Evolutionary conservation across 2,329 filamentous ascomycete species (phyloP).

Genomic region (Sclerotinia trifoliorum): DNA sequence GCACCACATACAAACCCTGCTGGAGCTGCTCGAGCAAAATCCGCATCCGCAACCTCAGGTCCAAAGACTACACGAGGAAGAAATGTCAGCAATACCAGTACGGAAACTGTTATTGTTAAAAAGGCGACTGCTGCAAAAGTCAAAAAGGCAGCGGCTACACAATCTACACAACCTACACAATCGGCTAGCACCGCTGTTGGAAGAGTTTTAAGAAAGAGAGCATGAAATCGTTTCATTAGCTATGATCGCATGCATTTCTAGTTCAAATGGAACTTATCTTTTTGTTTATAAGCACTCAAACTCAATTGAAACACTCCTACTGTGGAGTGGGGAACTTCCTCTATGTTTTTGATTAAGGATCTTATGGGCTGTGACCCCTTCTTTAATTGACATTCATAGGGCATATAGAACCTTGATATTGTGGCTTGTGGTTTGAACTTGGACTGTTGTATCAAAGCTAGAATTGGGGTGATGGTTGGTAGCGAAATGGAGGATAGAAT

Average conservation of each 20-base stretch:
- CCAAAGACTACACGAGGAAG: conserved; percentile 51
- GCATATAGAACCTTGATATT: conserved; percentile 16
- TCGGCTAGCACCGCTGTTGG: conserved; percentile 42
- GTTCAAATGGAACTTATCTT: neutral
- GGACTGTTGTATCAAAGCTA: neutral
- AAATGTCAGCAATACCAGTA: conserved; percentile 57
- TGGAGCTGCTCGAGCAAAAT: conserved; percentile 31
- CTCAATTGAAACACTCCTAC: conserved; percentile 7
- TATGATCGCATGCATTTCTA: neutral
- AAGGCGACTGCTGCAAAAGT: conserved; percentile 38
- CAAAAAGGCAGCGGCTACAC: conserved; percentile 54
- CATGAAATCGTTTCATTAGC: neutral
- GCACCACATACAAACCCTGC: conserved; percentile 26
- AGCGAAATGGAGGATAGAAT: neutral
- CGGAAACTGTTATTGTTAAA: conserved; percentile 53
- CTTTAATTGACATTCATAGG: neutral
- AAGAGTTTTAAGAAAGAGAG: conserved; percentile 39
- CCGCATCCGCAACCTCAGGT: conserved; percentile 41
- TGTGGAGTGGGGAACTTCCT: conserved; percentile 12
- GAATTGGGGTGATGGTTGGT: neutral
- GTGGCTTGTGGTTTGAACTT: neutral
- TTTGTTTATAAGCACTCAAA: neutral
- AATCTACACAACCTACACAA: conserved; percentile 44
- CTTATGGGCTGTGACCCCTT: conserved; percentile 8
- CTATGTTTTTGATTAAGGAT: conserved; percentile 1